Evolutionary conservation across 345 rosid genomes (phyloP).

Genomic region (Eutrema yunnanense): DNA sequence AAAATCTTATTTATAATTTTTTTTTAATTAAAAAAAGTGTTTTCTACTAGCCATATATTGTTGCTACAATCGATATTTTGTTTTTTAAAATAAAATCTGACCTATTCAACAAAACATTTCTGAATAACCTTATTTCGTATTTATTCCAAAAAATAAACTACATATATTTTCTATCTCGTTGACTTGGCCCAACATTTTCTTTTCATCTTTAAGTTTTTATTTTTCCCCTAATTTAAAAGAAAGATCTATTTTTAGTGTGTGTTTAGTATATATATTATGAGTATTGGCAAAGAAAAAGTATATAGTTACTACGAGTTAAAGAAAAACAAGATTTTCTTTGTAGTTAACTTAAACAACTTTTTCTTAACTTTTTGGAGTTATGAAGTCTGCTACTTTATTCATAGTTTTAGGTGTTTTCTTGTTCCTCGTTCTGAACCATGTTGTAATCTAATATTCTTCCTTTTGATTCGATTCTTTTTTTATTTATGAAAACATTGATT

Average conservation of each 20-base stretch:
- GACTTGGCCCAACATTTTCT: not conserved
- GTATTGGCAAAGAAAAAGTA: not conserved
- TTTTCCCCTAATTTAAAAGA: not conserved
- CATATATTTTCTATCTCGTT: not conserved
- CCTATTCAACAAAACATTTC: not conserved
- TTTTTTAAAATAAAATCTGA: not conserved
- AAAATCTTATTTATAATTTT: no score
- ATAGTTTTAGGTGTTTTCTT: not conserved
- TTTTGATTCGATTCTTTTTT: not conserved
- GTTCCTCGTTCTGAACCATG: not conserved
- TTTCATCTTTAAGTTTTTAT: not conserved
- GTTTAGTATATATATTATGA: not conserved
- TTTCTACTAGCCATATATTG: not conserved
- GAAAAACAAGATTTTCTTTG: not conserved
- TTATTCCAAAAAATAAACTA: not conserved
- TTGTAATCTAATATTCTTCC: not conserved
- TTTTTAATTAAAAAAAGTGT: no score
- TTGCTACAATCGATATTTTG: no score
- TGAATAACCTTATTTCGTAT: no score
- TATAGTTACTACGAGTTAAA: not conserved
- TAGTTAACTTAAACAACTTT: not conserved
- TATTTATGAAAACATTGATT: not conserved
- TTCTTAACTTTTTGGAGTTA: not conserved
- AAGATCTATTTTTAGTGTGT: not conserved
- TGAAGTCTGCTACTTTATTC: not conserved